These are phyloP conservation scores for Malus domestica DNA, from an alignment of 306 rosid species.

Conservation along the genomic window ASM211411v1 NC_041804.1:14963501-14964000, in stretches of 20 bases:
- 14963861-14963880: background rate
- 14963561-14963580: background rate
- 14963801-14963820: background rate
- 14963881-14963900: background rate
- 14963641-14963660: background rate
- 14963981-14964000: background rate
- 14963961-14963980: background rate
- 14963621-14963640: background rate
- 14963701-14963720: background rate
- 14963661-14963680: background rate
- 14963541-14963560: background rate
- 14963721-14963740: background rate
- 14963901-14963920: background rate
- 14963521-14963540: background rate
- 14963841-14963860: background rate
- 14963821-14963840: background rate
- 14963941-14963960: background rate
- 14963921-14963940: background rate
- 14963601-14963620: background rate
- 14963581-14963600: background rate
- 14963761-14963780: background rate
- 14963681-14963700: background rate
- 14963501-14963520: background rate
- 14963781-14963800: background rate
- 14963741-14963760: background rate